These are phyloP conservation scores for Helotiales sp. DNA, from an alignment of 2,329 filamentous ascomycete species.

Conservation along the genomic window DNA sequence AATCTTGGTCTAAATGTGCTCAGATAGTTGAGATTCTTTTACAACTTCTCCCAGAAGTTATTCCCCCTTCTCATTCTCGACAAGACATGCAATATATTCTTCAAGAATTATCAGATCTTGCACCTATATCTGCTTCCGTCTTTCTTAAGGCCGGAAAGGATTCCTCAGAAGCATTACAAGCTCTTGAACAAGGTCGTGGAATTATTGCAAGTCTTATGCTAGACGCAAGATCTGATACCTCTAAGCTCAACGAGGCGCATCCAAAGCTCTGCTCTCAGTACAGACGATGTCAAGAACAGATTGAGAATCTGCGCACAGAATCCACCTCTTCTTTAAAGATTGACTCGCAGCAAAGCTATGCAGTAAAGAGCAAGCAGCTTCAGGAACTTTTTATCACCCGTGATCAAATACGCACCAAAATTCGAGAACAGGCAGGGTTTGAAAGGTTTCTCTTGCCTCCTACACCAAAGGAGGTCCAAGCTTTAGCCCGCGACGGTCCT, in stretches of 20 bases:
- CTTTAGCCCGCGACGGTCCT: conserved; percentile 28
- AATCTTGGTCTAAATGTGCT: neutral
- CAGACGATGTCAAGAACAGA: conserved; percentile 10
- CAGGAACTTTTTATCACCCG: conserved; percentile 8
- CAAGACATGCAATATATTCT: conserved; percentile 28
- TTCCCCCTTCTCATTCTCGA: conserved; percentile 16
- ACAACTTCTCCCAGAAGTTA: conserved; percentile 19
- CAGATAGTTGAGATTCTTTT: conserved; percentile 2
- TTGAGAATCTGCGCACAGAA: neutral
- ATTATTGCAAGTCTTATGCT: conserved; percentile 26
- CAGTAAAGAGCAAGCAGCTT: neutral
- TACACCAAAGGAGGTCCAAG: conserved; percentile 20
- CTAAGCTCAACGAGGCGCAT: conserved; percentile 2
- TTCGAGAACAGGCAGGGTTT: conserved; percentile 26
- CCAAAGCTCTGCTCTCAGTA: conserved; percentile 18
- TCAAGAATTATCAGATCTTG: conserved; percentile 16
- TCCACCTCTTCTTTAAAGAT: neutral
- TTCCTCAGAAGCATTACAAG: conserved; percentile 13
- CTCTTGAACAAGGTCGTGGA: conserved; percentile 33
- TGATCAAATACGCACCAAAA: no score
- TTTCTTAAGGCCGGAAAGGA: conserved; percentile 18
- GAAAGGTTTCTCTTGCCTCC: conserved; percentile 29
- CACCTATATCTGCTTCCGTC: conserved; percentile 27
- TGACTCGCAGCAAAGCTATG: neutral
- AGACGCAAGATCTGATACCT: conserved; percentile 25